phyloP scores from a whole-genome alignment of 768 basidiomycete genomes.

The Mycena amicta region DNA sequence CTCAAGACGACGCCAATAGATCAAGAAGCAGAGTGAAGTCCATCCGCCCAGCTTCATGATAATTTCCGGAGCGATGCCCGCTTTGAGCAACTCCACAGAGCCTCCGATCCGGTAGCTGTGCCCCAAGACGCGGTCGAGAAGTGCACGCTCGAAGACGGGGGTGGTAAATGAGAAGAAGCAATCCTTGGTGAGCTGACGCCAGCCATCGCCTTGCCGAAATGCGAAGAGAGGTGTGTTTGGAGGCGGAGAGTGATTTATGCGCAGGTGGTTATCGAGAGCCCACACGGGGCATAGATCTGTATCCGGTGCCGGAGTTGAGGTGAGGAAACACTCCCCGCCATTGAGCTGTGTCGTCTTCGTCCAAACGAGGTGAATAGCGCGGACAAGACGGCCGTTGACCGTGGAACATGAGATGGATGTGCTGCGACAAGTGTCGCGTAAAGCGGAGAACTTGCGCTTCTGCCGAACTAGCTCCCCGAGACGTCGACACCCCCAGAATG shows the following conservation, averaged over 20 bases:
- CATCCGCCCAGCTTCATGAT: slow-evolving; percentile 14
- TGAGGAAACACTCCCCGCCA: too few species aligned
- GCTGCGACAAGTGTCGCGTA: too few species aligned
- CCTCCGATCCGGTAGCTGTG: slow-evolving; percentile 20
- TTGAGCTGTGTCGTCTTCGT: slow-evolving; percentile 24
- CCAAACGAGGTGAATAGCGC: slow-evolving; percentile 19
- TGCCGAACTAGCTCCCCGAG: background rate
- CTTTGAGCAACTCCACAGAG: background rate
- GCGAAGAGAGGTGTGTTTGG: slow-evolving; percentile 13
- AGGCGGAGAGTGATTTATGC: slow-evolving; percentile 8
- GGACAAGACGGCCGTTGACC: background rate
- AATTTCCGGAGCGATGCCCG: slow-evolving; percentile 1
- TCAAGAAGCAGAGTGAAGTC: slow-evolving; percentile 12
- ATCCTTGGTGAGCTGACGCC: background rate
- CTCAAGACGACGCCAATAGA: slow-evolving; percentile 18
- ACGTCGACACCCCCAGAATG: background rate
- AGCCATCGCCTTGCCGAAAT: background rate
- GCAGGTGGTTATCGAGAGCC: slow-evolving; percentile 19
- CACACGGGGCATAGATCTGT: slow-evolving; percentile 17
- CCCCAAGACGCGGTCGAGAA: slow-evolving; percentile 2
- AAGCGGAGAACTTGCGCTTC: background rate
- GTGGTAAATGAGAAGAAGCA: background rate
- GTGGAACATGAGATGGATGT: background rate
- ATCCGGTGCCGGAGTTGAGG: background rate
- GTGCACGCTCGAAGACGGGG: background rate